Conservation (phyloP, 768 basidiomycete genomes). For the Leccinum truebloodii region DNA sequence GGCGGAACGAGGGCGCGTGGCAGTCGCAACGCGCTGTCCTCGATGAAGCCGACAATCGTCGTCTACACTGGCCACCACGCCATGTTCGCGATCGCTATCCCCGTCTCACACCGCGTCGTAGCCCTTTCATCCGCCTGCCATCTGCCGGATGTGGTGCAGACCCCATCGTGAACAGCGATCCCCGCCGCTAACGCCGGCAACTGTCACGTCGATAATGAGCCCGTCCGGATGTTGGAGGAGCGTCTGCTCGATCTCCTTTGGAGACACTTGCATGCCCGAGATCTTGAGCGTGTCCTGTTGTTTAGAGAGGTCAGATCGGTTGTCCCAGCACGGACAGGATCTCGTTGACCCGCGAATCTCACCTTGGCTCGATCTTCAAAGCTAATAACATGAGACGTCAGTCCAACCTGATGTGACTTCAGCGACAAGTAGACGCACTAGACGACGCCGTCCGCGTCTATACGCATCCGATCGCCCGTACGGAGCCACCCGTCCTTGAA, state of each 20-base stretch:
- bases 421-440: slow-evolving; percentile 46
- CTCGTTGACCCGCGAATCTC: background rate
- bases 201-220: slow-evolving; percentile 66
- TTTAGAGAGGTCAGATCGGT: background rate
- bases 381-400: slow-evolving; percentile 35
- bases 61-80: slow-evolving; percentile 11
- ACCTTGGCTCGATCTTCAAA: slow-evolving; percentile 81
- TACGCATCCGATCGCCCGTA: slow-evolving; percentile 71
- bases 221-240: slow-evolving; percentile 60
- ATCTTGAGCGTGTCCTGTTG: slow-evolving; percentile 75
- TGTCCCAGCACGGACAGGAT: no score
- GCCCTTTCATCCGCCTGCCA: slow-evolving; percentile 52
- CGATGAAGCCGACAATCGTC: no score
- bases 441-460: slow-evolving; percentile 60
- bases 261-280: slow-evolving; percentile 78
- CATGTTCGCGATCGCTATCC: slow-evolving; percentile 13
- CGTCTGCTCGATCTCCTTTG: slow-evolving; percentile 71
- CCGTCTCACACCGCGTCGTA: slow-evolving; percentile 41
- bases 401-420: background rate
- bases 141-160: slow-evolving; percentile 46
- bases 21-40: no score
- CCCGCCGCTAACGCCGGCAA: slow-evolving; percentile 71
- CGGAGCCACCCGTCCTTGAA: slow-evolving; percentile 69
- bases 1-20: no score
- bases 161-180: slow-evolving; percentile 59